phyloP scores from a whole-genome alignment of 176 grass and related monocot genomes.

The Carex kokanica region DNA sequence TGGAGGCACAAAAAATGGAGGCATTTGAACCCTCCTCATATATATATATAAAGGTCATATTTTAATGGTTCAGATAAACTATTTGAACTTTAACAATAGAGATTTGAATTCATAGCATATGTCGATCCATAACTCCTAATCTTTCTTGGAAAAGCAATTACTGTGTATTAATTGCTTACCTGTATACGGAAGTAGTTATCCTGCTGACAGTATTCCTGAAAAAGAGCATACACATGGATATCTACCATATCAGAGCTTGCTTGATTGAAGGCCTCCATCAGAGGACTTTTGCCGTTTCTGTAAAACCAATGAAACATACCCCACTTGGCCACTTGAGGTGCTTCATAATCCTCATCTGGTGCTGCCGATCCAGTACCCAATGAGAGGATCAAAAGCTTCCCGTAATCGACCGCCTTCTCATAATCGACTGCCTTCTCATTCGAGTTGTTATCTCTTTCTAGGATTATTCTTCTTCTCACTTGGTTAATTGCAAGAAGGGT shows the following conservation, averaged over 20 bases:
- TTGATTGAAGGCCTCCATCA: conserved; percentile 60
- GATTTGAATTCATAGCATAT: no score
- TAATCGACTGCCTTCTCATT: neutral
- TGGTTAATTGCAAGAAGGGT: conserved; percentile 55
- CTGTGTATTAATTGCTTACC: neutral
- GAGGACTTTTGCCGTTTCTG: conserved; percentile 43
- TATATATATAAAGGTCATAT: no score
- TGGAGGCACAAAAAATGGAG: no score
- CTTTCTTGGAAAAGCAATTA: neutral
- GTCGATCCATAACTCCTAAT: no score
- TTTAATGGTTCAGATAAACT: no score
- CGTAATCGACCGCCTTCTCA: no score
- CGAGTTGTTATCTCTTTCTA: conserved; percentile 21
- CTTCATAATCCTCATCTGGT: conserved; percentile 30
- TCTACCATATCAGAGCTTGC: conserved; percentile 73
- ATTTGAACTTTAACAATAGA: no score
- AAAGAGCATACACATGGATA: conserved; percentile 52
- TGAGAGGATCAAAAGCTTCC: conserved; percentile 51
- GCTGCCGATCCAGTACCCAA: conserved; percentile 51
- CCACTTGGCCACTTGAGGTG: conserved; percentile 41
- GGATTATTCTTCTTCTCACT: conserved; percentile 45
- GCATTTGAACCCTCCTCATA: no score
- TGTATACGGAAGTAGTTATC: conserved; percentile 66
- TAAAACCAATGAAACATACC: conserved; percentile 57
- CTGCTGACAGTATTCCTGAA: conserved; percentile 46